These are phyloP conservation scores for Nakaseomyces uthaithaninus DNA, from an alignment of 1,139 yeast species.

Conservation along the genomic window DNA sequence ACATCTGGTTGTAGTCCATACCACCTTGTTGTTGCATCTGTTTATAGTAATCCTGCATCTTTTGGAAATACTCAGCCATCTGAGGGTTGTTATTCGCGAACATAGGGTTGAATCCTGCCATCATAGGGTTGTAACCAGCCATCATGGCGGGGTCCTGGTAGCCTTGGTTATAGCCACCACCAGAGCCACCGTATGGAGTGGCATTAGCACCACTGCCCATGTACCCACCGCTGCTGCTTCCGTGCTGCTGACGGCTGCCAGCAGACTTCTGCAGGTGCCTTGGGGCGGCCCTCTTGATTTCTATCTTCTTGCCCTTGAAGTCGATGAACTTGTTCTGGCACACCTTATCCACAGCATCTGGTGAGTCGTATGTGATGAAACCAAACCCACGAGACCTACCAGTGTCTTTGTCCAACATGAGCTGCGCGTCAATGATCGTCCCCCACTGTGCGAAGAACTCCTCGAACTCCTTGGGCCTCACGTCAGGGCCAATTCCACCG, in stretches of 20 bases:
- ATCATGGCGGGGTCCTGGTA: conserved; percentile 30
- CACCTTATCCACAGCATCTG: conserved; percentile 90
- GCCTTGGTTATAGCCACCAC: conserved; percentile 22
- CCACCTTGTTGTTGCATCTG: conserved; percentile 48
- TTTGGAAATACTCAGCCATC: conserved; percentile 81
- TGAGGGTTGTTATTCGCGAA: conserved; percentile 48
- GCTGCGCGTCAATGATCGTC: conserved; percentile 88
- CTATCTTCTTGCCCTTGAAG: conserved; percentile 86
- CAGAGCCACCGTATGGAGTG: conserved; percentile 7
- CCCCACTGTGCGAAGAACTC: conserved; percentile 87
- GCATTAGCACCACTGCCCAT: conserved; percentile 9
- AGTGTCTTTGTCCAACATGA: conserved; percentile 96
- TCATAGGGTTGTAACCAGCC: conserved; percentile 63
- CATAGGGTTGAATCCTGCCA: conserved; percentile 29
- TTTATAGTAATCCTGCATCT: conserved; percentile 70
- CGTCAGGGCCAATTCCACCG: conserved; percentile 96
- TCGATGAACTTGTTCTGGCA: conserved; percentile 75
- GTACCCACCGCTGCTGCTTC: conserved; percentile 16
- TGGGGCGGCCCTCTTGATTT: conserved; percentile 97
- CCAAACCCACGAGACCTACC: conserved; percentile 98
- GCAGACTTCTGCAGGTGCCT: conserved; percentile 47
- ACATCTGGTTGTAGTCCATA: conserved; percentile 33
- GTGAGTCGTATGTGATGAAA: conserved; percentile 90
- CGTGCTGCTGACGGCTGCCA: conserved; percentile 27
- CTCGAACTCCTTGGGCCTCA: conserved; percentile 85